Percentiles rank a stretch among this genome's conserved stretches.
These are phyloP conservation scores for Euphorbia corollata DNA, from an alignment of 441 rosid species.

Conservation along the genomic window DNA sequence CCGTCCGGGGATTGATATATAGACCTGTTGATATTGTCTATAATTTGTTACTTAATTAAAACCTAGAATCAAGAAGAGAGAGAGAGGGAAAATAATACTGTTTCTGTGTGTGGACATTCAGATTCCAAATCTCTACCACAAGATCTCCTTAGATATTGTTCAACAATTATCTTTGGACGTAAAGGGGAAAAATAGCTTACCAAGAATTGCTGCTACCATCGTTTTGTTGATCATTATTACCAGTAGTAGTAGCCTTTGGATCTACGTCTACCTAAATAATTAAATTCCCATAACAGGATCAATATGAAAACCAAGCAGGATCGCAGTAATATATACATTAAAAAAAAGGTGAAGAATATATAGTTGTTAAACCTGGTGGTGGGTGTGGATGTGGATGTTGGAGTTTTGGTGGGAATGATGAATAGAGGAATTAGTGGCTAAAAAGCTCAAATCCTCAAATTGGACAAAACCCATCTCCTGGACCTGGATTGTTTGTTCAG, in stretches of 20 bases:
- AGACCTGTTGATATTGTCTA: conserved; percentile 17
- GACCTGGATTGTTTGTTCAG: conserved; percentile 46
- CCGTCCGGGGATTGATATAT: conserved; percentile 8
- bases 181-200: conserved; percentile 20
- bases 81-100: conserved; percentile 8
- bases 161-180: conserved; percentile 17
- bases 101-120: neutral
- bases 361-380: conserved; percentile 11
- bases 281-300: conserved; percentile 3
- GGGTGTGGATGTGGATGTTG: conserved; percentile 29
- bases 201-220: conserved; percentile 42
- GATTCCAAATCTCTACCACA: conserved; percentile 12
- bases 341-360: no score
- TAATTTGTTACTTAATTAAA: conserved; percentile 8
- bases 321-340: no score
- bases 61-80: conserved; percentile 6
- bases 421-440: conserved; percentile 31
- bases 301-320: neutral
- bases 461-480: conserved; percentile 53
- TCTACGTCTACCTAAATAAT: conserved; percentile 43
- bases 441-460: conserved; percentile 68
- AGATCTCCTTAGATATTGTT: conserved; percentile 27
- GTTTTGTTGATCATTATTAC: conserved; percentile 28
- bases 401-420: conserved; percentile 14
- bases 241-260: conserved; percentile 30